phyloP scores from a whole-genome alignment of 305 asterid species.

The Vinca major region DNA sequence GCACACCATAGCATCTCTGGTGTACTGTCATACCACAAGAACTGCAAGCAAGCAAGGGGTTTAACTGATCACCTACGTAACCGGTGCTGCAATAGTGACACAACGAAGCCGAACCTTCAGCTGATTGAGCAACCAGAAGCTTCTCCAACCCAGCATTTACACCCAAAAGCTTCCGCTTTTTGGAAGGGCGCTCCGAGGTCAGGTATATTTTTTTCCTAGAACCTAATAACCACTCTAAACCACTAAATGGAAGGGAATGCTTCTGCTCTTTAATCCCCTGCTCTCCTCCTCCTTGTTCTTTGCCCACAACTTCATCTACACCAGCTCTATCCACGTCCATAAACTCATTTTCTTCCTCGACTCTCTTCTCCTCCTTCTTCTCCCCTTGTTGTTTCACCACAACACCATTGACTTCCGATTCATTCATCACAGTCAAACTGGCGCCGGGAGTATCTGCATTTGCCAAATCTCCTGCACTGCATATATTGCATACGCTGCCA shows the following conservation, averaged over 20 bases:
- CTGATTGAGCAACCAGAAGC: constrained; percentile 68
- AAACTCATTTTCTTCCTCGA: constrained; percentile 35
- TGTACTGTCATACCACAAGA: constrained; percentile 80
- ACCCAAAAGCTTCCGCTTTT: constrained; percentile 85
- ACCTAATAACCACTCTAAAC: constrained; percentile 96
- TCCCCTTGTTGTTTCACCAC: constrained; percentile 10
- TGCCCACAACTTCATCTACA: constrained; percentile 12
- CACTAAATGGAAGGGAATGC: constrained; percentile 35
- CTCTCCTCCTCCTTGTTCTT: constrained; percentile 22
- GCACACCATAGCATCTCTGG: constrained; percentile 91
- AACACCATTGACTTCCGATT: not conserved
- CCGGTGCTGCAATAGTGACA: constrained; percentile 87
- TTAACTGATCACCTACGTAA: constrained; percentile 53
- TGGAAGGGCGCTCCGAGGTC: constrained; percentile 80
- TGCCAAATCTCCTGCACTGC: not conserved
- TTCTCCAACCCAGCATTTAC: constrained; percentile 91
- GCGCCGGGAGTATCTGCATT: constrained; percentile 11
- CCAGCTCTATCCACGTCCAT: constrained; percentile 50
- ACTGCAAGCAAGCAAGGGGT: constrained; percentile 61
- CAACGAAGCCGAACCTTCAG: constrained; percentile 52
- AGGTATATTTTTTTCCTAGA: constrained; percentile 75
- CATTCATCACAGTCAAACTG: constrained; percentile 14
- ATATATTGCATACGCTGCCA: constrained; percentile 3
- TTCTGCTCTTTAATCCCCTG: constrained; percentile 19
- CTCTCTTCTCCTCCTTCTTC: constrained; percentile 30